These are phyloP conservation scores for Dactylella cylindrospora DNA, from an alignment of 2,329 filamentous ascomycete species.

Conservation along the genomic window DNA sequence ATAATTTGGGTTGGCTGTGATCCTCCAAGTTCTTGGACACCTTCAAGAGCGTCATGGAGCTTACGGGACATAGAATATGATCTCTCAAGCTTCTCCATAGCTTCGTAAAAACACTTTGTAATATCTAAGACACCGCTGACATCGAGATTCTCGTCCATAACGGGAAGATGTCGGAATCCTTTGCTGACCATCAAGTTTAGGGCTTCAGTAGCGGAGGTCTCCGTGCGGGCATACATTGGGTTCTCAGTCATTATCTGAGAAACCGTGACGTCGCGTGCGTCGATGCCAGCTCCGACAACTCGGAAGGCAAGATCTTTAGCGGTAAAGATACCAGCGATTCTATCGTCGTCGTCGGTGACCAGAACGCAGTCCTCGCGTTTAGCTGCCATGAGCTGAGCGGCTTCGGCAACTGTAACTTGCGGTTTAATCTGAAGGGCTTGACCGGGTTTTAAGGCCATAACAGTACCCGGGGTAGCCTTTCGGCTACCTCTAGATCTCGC, in stretches of 20 bases:
- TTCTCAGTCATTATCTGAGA: conserved; percentile 99
- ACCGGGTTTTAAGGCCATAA: conserved; percentile 91
- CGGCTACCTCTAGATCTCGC: conserved; percentile 75
- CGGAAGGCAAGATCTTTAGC: conserved; percentile 98
- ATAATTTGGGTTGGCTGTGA: conserved; percentile 98
- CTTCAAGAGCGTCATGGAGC: conserved; percentile 83
- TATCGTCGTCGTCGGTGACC: conserved; percentile 95
- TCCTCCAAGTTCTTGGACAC: conserved; percentile 92
- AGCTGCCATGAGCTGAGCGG: conserved; percentile 96
- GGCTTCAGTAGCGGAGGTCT: conserved; percentile 96
- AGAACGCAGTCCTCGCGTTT: conserved; percentile 98
- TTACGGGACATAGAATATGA: conserved; percentile 98
- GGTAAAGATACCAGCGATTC: conserved; percentile 97
- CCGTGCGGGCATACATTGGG: conserved; percentile 91
- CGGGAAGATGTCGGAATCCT: conserved; percentile 93
- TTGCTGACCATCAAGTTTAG: conserved; percentile 97
- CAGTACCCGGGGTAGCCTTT: conserved; percentile 85
- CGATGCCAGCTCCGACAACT: conserved; percentile 86
- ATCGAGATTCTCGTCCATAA: conserved; percentile 99
- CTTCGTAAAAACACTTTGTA: conserved; percentile 99
- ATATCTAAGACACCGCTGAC: conserved; percentile 98
- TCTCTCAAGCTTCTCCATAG: conserved; percentile 98
- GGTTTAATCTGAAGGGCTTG: conserved; percentile 98
- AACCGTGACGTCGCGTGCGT: conserved; percentile 86
- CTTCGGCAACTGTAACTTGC: conserved; percentile 87